Base-by-base conservation (phyloP, 441 rosid species). In the Capsella rubella region DNA sequence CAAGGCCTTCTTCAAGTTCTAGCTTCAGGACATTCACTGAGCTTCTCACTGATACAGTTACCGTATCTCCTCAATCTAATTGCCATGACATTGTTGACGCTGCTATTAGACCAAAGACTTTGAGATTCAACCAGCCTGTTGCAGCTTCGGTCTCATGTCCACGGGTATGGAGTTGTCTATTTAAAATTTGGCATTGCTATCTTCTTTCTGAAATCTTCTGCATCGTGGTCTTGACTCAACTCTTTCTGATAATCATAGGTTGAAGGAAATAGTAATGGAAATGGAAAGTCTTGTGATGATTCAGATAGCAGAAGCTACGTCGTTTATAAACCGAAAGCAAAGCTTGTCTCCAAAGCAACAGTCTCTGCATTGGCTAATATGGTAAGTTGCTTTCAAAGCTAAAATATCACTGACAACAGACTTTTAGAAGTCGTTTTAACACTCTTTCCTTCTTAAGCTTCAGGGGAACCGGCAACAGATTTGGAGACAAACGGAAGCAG, bases 281-380 rank as follows among this genome's bases (percentile, higher is more conserved):
- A 28, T 28, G 64, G 54, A 29, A 81, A 51, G 78, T 78, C 85
- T 16, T 74, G 83, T 68, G 84, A 81, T 49, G 81, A 74, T 63
- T 62, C 82, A 16, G 88, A 82, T 25, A 64, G 77, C 80, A 83
- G 73, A 72, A 80, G 76, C 37, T 87, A 84, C 1, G 74, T 89
- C 14, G 72, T 92, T 50, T 87, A 89, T 81, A 92, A 91, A 77
- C 99, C 99, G 0, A 87, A 79, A 80, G 97, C 97, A 31, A 91
- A 85, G 78, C 87, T 92, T 63, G 97, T 90, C 6, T 90, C 98
- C 5, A 89, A 79, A 82, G 78, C 91, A 64, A 86, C 96, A 2
- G 81, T 87, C 65, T 86, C 96, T 47, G 85, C 86, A 51, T 76
- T 92, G 82, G 94, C 90, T 34, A 92, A 84, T 67, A 89, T 89